A percentile compares a stretch with the other conserved stretches of the same genome.
phyloP scores from a whole-genome alignment of 2,329 filamentous ascomycete genomes.

The Proliferodiscus dingleyae region DNA sequence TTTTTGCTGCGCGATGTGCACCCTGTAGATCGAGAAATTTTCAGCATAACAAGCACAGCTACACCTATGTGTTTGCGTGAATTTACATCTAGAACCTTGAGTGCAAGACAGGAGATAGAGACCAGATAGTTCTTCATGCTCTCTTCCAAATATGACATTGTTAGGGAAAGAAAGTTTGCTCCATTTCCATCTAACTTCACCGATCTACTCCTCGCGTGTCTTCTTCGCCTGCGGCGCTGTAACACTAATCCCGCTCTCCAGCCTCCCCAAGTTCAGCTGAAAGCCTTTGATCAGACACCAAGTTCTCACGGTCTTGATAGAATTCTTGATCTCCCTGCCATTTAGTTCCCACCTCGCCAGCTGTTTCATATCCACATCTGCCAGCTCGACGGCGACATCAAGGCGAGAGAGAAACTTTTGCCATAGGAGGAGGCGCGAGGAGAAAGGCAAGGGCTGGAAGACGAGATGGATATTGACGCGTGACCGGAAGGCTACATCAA shows the following conservation, averaged over 20 bases:
- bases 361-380: constrained; percentile 28
- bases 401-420: constrained; percentile 41
- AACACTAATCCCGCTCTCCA: constrained; percentile 43
- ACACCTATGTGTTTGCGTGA: too few relatives aligned
- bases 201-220: constrained; percentile 6
- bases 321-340: constrained; percentile 34
- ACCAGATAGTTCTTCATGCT: too few relatives aligned
- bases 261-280: constrained; percentile 36
- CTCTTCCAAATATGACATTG: too few relatives aligned
- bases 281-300: constrained; percentile 44
- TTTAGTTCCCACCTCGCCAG: constrained; percentile 40
- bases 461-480: constrained; percentile 44
- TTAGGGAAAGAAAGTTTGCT: too few relatives aligned
- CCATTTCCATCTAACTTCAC: too few relatives aligned
- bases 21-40: too few relatives aligned
- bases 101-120: too few relatives aligned
- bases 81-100: too few relatives aligned
- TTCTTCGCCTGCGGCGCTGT: constrained; percentile 41
- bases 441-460: constrained; percentile 37
- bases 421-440: constrained; percentile 40
- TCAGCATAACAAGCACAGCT: too few relatives aligned
- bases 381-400: constrained; percentile 45
- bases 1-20: too few relatives aligned
- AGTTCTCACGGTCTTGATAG: constrained; percentile 32
- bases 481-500: constrained; percentile 36